These are phyloP conservation scores for Loxodes magnus DNA, from an alignment of 73 alveolate genomes.

Conservation along the genomic window DNA sequence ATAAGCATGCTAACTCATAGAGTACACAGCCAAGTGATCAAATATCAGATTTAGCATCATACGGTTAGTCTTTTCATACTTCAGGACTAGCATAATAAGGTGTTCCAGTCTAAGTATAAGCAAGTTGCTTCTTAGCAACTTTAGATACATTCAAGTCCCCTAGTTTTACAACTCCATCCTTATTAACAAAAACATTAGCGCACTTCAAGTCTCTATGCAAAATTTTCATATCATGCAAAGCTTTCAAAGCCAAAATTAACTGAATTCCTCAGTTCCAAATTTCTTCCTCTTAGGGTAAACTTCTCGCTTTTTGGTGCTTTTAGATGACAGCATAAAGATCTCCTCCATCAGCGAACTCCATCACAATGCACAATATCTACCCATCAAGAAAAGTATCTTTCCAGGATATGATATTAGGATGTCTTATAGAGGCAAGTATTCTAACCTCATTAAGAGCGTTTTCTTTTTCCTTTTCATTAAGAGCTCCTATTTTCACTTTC, in stretches of 20 bases:
- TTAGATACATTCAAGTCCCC: conserved; percentile 79
- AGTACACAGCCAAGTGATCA: conserved; percentile 88
- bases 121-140: conserved; percentile 56
- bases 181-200: conserved; percentile 59
- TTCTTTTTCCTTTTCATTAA: conserved; percentile 63
- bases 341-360: conserved; percentile 53
- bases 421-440: conserved; percentile 61
- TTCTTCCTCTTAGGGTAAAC: conserved; percentile 26
- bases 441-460: conserved; percentile 76
- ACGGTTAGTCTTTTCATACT: conserved; percentile 59
- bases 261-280: conserved; percentile 35
- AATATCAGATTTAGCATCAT: conserved; percentile 72
- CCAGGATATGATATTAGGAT: conserved; percentile 53
- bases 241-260: conserved; percentile 26
- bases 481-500: conserved; percentile 60
- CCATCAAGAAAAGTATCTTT: conserved; percentile 83
- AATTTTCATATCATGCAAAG: conserved; percentile 37
- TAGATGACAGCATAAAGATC: conserved; percentile 32
- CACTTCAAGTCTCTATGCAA: conserved; percentile 68
- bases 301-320: conserved; percentile 23
- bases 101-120: conserved; percentile 68
- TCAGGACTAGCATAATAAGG: conserved; percentile 69
- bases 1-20: conserved; percentile 51
- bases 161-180: conserved; percentile 56
- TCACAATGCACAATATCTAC: conserved; percentile 27